Percentiles rank a stretch among this genome's conserved stretches.
Evolutionary conservation across 768 basidiomycete species (phyloP).

Genomic region (Zangia roseola): DNA sequence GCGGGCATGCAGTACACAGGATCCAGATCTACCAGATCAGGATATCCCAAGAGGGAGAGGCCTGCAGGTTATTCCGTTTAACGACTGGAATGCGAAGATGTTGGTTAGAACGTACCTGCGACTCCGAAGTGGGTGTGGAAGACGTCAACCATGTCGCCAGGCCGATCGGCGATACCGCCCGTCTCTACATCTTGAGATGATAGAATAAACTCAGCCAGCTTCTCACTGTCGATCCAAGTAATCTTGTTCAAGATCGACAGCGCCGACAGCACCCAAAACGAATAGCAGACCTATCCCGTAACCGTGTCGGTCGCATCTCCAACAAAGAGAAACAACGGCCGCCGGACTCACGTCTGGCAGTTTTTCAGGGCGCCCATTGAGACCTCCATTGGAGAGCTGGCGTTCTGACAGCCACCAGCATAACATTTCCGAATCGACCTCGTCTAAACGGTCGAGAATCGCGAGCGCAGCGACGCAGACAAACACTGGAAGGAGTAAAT

Average conservation of each 20-base stretch:
- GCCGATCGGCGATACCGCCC: conserved; percentile 93
- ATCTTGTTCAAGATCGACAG: conserved; percentile 81
- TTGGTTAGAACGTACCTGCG: conserved; percentile 51
- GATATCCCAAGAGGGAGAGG: conserved; percentile 85
- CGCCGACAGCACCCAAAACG: conserved; percentile 92
- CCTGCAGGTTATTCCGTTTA: conserved; percentile 39
- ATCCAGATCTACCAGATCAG: conserved; percentile 80
- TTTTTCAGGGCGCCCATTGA: conserved; percentile 98
- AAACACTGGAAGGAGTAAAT: conserved; percentile 56
- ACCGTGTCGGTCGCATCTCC: background rate
- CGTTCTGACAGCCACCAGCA: conserved; percentile 94
- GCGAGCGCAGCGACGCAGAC: conserved; percentile 87
- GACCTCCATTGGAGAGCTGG: conserved; percentile 88
- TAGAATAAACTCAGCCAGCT: conserved; percentile 78
- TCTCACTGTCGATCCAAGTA: conserved; percentile 84
- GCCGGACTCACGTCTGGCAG: conserved; percentile 82
- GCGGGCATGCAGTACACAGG: conserved; percentile 98
- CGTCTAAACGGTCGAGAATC: conserved; percentile 81
- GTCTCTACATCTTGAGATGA: conserved; percentile 86
- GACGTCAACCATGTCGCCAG: conserved; percentile 94
- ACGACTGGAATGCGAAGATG: background rate
- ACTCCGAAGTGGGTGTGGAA: conserved; percentile 95
- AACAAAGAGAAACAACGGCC: background rate
- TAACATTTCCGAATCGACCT: conserved; percentile 74
- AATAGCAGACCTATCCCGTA: conserved; percentile 73